Evolutionary conservation across 306 rosid genomes (phyloP).

Genomic region (Dryas alaskensis): DNA sequence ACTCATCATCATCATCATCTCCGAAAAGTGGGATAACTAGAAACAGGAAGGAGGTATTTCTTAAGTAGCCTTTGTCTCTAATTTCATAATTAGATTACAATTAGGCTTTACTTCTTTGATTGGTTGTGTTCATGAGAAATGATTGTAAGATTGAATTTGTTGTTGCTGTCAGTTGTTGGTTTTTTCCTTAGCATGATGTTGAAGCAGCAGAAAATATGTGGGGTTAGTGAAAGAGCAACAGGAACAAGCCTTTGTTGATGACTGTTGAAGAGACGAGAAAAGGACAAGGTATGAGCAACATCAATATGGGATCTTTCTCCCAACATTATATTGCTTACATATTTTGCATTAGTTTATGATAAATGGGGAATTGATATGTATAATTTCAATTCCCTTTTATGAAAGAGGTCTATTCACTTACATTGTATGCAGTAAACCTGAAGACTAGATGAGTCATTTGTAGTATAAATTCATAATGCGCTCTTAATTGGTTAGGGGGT

Average conservation of each 20-base stretch:
- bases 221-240: background rate
- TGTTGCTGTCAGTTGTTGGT: background rate
- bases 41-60: background rate
- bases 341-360: background rate
- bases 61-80: background rate
- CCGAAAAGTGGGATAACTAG: background rate
- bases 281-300: background rate
- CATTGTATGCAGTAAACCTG: background rate
- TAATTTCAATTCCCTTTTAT: background rate
- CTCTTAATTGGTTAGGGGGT: background rate
- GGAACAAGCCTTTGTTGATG: background rate
- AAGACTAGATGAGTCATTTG: background rate
- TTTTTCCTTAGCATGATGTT: background rate
- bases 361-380: background rate
- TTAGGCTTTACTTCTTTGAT: background rate
- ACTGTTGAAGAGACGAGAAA: conserved; percentile 5
- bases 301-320: no score
- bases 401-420: background rate
- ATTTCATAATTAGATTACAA: background rate
- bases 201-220: background rate
- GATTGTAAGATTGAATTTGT: background rate
- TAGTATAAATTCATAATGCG: background rate
- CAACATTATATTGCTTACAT: background rate
- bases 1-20: background rate
- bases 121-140: background rate